Evolutionary conservation across 192 early-diverging fungal genomes (phyloP), one percentile per base, ranked within the genome.

Genomic region (Geosiphon pyriformis): DNA sequence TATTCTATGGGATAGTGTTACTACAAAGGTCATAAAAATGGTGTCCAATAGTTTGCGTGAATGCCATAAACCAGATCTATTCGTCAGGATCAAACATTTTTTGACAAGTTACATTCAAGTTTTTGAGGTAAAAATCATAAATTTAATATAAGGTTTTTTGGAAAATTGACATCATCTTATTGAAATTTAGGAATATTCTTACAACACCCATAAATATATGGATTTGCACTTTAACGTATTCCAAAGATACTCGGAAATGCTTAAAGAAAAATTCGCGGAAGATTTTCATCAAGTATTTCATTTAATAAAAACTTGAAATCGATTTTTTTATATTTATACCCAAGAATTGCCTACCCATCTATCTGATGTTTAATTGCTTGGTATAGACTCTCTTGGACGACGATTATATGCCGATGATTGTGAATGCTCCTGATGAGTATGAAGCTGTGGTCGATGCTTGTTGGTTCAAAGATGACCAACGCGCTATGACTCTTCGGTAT

Each of bases 61-160:
- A 8, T 94, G 94, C 64, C 74, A 81, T 12, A 82, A 88, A 61
- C 91, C 96, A 15, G 85, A 88, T 17, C 75, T 89, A 55, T 94
- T 95, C 32, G 71, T 93, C 37, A 69, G 76, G 31, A 86, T 99
- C 65, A 93, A 98, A 63, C 65, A 83, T 29, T 53, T 74, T n/a
- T 76, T 98, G 55, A 81, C 89, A 26, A 80, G 89, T 2, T 99
- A 95, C 66, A 95, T 95, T 20, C 88, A 95, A 55, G 95, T 92
- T 15, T 80, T 98, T 77, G 93, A 95, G 76, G 88, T 89, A 79
- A 12, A 30, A n/a, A 64, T 70, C 18, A 71, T 72, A 48, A 37
- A 33, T 26, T 22, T 37, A 25, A n/a, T 60, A 25, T 60, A 0
- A 20, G 29, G 11, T 20, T n/a, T 6, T 20, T 52, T 0, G 15